Conservation (phyloP, 2,329 filamentous ascomycete genomes). For the Arthrobotrys pseudoclavata region DNA sequence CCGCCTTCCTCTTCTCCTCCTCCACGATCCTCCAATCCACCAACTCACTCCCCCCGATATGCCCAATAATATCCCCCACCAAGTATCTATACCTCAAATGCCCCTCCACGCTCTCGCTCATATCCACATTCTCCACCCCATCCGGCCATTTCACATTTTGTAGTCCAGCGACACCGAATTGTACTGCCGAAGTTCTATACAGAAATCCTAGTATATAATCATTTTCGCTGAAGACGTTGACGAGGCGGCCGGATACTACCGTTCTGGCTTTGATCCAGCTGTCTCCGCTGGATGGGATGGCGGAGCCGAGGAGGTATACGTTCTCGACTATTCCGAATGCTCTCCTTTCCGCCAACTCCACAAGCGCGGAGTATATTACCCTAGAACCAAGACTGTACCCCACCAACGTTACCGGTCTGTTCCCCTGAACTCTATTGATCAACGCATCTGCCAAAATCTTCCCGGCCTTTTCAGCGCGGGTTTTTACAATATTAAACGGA, state of each 20-base stretch:
- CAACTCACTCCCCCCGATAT: constrained; percentile 78
- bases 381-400: constrained; percentile 86
- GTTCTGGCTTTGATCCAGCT: constrained; percentile 83
- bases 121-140: constrained; percentile 77
- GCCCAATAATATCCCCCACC: constrained; percentile 76
- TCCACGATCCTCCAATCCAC: constrained; percentile 68
- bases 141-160: constrained; percentile 79
- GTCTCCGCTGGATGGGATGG: constrained; percentile 76
- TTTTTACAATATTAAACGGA: constrained; percentile 82
- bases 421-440: constrained; percentile 84
- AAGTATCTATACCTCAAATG: constrained; percentile 80
- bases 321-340: constrained; percentile 88
- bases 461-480: constrained; percentile 83
- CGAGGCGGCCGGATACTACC: constrained; percentile 83
- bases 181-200: constrained; percentile 85
- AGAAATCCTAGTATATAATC: constrained; percentile 90
- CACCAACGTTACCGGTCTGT: constrained; percentile 82
- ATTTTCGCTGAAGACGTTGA: constrained; percentile 89
- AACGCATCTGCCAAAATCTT: constrained; percentile 84
- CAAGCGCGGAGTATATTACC: constrained; percentile 85
- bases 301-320: constrained; percentile 84
- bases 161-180: constrained; percentile 85
- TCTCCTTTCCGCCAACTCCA: constrained; percentile 79
- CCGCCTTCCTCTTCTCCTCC: constrained; percentile 62
- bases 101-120: constrained; percentile 75